Percentiles rank a stretch among this genome's conserved stretches.
These are phyloP conservation scores for Sporothrix brunneoviolacea DNA, from an alignment of 2,329 filamentous ascomycete species.

Conservation along the genomic window DNA sequence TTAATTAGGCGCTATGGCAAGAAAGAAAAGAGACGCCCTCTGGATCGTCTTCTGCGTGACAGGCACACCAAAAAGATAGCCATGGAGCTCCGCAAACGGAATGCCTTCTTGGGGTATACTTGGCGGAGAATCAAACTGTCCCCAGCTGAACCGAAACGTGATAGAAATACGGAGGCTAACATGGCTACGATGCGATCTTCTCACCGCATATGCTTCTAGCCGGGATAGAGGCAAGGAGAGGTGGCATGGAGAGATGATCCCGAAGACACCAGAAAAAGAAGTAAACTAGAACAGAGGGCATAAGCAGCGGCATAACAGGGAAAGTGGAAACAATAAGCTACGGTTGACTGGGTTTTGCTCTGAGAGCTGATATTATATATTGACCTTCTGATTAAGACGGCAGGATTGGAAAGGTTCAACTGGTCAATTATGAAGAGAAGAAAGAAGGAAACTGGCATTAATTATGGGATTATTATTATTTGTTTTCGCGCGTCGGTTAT, in stretches of 20 bases:
- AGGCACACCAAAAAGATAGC: conserved; percentile 56
- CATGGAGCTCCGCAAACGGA: conserved; percentile 73
- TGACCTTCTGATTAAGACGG: too few species aligned
- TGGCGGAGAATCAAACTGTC: conserved; percentile 52
- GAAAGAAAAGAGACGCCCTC: conserved; percentile 68
- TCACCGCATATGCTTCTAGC: conserved; percentile 18
- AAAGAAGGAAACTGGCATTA: background rate
- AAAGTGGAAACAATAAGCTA: too few species aligned
- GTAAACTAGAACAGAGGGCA: too few species aligned
- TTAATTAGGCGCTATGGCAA: conserved; percentile 46
- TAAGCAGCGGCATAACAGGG: too few species aligned
- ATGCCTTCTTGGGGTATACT: conserved; percentile 84
- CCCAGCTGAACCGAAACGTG: background rate
- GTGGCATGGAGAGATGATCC: too few species aligned
- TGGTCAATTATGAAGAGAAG: background rate
- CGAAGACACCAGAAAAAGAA: background rate
- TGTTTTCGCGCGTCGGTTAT: background rate
- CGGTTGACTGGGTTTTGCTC: too few species aligned
- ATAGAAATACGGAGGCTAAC: conserved; percentile 6
- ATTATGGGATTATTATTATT: conserved; percentile 7
- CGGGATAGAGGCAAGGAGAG: too few species aligned
- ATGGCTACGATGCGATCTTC: conserved; percentile 17
- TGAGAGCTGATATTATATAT: too few species aligned
- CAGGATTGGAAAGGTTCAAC: too few species aligned
- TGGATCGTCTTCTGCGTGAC: conserved; percentile 82